phyloP scores from a whole-genome alignment of 306 rosid species.

The Gleditsia sinensis region DNA sequence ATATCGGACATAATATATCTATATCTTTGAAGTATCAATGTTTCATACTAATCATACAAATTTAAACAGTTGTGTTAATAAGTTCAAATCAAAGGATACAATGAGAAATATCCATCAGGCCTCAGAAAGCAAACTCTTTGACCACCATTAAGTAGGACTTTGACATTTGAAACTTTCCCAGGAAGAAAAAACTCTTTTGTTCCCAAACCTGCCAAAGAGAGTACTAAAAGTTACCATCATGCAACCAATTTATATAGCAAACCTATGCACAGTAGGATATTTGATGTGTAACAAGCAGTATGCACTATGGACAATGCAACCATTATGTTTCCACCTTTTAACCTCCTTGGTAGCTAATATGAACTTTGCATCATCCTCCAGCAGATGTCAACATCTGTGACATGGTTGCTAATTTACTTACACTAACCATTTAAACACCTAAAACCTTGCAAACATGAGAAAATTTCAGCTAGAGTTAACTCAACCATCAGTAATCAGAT shows the following conservation, averaged over 20 bases:
- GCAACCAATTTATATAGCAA: constrained; percentile 4
- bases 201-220: constrained; percentile 59
- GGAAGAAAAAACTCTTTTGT: constrained; percentile 66
- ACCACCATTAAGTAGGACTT: constrained; percentile 94
- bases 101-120: constrained; percentile 94
- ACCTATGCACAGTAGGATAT: not conserved
- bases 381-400: not conserved
- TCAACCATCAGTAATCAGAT: not conserved
- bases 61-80: not conserved
- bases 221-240: constrained; percentile 23
- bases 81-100: constrained; percentile 69
- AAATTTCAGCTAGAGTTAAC: not conserved
- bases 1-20: too few relatives aligned
- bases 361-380: not conserved
- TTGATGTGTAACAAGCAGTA: constrained; percentile 10
- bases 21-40: too few relatives aligned
- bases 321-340: constrained; percentile 22
- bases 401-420: not conserved
- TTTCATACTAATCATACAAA: too few relatives aligned
- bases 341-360: not conserved
- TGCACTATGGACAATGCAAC: constrained; percentile 9
- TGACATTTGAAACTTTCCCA: constrained; percentile 74
- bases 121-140: constrained; percentile 85
- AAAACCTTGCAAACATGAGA: not conserved
- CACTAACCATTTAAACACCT: constrained; percentile 7